Evolutionary conservation across 2,329 filamentous ascomycete species (phyloP), one percentile per base, ranked within the genome.

Genomic region (Didymella segeticola): DNA sequence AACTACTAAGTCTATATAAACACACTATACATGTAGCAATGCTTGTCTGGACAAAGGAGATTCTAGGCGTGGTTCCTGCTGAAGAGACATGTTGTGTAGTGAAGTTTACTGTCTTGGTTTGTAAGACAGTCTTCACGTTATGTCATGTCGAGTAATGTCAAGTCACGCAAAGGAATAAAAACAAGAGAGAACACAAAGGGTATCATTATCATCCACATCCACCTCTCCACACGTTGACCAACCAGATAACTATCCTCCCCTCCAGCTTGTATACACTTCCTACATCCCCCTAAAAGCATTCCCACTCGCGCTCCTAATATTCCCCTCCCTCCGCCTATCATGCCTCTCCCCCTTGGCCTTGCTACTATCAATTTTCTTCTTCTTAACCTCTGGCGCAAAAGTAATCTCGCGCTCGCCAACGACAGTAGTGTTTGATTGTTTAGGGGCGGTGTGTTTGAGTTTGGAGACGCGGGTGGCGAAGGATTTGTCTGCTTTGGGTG

Each of bases 271-370:
- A n/a, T 23, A 12, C 11, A 20, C 6, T 11, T 11, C 2, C 10
- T 69, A 88, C 79, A 90, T 81, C 68, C 80, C 83, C 71, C 88
- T 83, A 73, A 92, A 90, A 33, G 86, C 86, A 75, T 93, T 93
- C 46, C 82, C 83, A 75, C 89, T 91, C 43, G 90, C 90, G 74
- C 88, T 92, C 66, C 89, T 80, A 66, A 89, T 84, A 23, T 79
- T 77, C 52, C 79, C 79, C 56, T 79, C 76, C 59, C 78, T 79
- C 62, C 77, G 78, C 71, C 71, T 60, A 48, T 71, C 69, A 27
- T 67, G 62, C 39, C 69, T 53, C 51, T 69, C 64, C 6, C 64
- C 69, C 22, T 57, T 57, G n/a, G n/a, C n/a, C 8, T 71, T 71
- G 26, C 73, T 70, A 22, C 71, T 70, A 2, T 31, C 12, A 11